Evolutionary conservation across 371 early-diverging fungal genomes (phyloP).

Genomic region (Parasitella parasitica): DNA sequence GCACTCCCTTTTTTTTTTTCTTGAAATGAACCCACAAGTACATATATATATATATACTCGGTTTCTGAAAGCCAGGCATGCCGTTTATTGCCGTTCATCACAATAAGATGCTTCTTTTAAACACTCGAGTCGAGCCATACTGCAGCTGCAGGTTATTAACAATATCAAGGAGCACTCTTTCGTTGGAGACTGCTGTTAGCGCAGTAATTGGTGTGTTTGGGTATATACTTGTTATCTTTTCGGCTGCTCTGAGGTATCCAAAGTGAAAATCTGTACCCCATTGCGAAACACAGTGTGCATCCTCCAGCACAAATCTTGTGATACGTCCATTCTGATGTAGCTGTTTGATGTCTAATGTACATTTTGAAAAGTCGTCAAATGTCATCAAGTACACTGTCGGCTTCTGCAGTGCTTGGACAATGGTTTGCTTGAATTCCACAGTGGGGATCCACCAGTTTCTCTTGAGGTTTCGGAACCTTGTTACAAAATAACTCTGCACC

Average conservation of each 20-base stretch:
- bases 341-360: not conserved
- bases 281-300: not conserved
- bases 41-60: no score
- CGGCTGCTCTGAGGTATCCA: not conserved
- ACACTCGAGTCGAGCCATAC: not conserved
- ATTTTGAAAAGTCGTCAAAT: not conserved
- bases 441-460: not conserved
- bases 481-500: not conserved
- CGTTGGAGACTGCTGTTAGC: slow-evolving; percentile 2
- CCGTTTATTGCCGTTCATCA: not conserved
- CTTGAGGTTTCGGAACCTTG: not conserved
- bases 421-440: not conserved
- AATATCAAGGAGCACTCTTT: not conserved
- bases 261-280: not conserved
- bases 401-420: not conserved
- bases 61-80: not conserved
- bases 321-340: not conserved
- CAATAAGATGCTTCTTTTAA: not conserved
- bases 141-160: not conserved
- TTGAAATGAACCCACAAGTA: not conserved
- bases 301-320: not conserved
- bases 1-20: not conserved
- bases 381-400: not conserved
- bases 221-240: not conserved
- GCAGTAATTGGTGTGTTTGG: slow-evolving; percentile 1